Evolutionary conservation across 192 early-diverging fungal genomes (phyloP), one percentile per base, ranked within the genome.

Genomic region (Coemansia sp.): DNA sequence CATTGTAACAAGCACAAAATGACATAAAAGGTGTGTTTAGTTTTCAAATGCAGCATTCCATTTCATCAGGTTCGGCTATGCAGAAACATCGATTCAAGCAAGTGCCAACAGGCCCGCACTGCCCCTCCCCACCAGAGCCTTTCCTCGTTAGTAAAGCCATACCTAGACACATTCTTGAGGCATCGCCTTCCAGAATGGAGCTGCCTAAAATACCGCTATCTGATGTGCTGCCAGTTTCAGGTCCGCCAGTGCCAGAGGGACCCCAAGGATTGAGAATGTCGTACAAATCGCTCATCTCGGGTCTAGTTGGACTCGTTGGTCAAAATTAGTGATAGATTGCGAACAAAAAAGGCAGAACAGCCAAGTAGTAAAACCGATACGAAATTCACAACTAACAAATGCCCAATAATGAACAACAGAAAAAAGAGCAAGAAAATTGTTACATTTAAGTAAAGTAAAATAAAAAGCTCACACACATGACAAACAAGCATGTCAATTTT

Each of bases 211-310:
- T 0, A 55, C 45, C 11, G 45, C n/a, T 4, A 27, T 34, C 38
- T 14, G n/a, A 42, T 23, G 55, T n/a, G 36, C 19, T 55, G n/a
- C 30, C 59, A 53, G 58, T 14, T 13, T 8, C 52, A 11, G 52
- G n/a, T 9, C 30, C 30, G 30, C 52, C 52, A 54, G 52, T 30
- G 60, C 54, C 61, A 6, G 72, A 64, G 19, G 67, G 67, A 29
- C 77, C 77, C 77, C 77, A 80, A 5, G 77, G 77, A 62, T 80
- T 67, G 27, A 80, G 77, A 62, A 80, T 67, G 67, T 80, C 77
- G 72, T 70, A 80, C 58, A 80, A 65, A 48, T 80, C 77, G 68
- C 77, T 74, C 77, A 80, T 80, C 67, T 67, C 20, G 31, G 17
- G 30, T 3, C 6, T 25, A 11, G 45, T 22, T 11, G 22, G 45